phyloP scores from a whole-genome alignment of 192 early-diverging fungal species.

The Coemansia sp. region DNA sequence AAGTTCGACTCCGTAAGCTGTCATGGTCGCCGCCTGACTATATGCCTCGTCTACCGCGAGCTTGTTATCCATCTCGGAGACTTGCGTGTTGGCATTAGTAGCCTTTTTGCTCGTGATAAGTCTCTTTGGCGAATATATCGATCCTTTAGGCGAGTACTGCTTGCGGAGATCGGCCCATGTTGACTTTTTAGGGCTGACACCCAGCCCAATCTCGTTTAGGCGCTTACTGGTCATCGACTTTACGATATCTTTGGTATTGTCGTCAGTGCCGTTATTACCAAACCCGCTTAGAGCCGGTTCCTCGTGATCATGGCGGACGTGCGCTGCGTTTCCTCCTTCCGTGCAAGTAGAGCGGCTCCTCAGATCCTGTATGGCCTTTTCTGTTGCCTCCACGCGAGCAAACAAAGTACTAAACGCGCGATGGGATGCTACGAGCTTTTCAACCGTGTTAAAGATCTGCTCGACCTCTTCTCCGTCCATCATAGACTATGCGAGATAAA shows the following conservation, averaged over 20 bases:
- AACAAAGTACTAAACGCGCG: neutral
- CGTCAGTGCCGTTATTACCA: neutral
- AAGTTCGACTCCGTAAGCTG: slow-evolving; percentile 4
- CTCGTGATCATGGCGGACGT: neutral
- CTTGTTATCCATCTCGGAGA: neutral
- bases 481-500: neutral
- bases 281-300: neutral
- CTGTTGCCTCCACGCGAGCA: slow-evolving; percentile 1
- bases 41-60: neutral
- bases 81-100: neutral
- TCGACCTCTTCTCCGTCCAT: neutral
- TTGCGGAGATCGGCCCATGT: neutral
- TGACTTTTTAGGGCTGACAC: neutral
- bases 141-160: neutral
- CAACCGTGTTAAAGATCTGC: neutral
- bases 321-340: neutral
- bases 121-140: neutral
- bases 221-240: neutral
- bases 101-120: neutral
- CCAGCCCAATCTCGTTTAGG: neutral
- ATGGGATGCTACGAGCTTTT: neutral
- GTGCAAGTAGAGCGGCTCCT: neutral
- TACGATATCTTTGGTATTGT: neutral
- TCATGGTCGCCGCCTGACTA: neutral
- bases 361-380: neutral